Base-by-base conservation (phyloP, 2,329 filamentous ascomycete species). In the Orbilia javanica region DNA sequence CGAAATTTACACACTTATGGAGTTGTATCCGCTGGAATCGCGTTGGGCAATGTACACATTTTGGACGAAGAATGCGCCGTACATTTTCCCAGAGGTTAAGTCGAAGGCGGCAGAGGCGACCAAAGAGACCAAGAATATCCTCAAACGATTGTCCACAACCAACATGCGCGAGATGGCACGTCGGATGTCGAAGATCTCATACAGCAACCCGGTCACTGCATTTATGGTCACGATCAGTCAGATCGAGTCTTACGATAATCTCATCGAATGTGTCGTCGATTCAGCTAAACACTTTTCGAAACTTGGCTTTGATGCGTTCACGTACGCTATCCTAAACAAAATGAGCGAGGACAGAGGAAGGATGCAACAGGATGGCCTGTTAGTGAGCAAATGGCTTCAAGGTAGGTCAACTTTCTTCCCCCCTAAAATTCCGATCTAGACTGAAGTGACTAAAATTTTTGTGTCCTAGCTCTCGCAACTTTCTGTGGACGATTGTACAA, bases 261-360 rank as follows among this genome's bases (percentile, higher is more conserved):
- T 99, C 78, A 97, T 97, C 71, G 93, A 97, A 79, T 93, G 93
- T 4, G 93, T 99, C 79, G 94, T 98, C 13, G 94, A 97, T 83
- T 97, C 94, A 82, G 94, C 93, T 44, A 91, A 93, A 81, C 97
- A 97, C 83, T 97, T 98, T 81, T 97, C 95, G 0, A 90, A 93
- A 68, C 86, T 99, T 42, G 95, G 93, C 0, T 97, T 97, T 83
- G 96, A 99, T 84, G 93, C 97, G 34, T 87, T 99, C 52, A 92
- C 93, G 2, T 99, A 95, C 94, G 93, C 93, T 20, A 86, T 99
- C 52, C 89, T 99, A 84, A 96, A 90, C 82, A 82, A 81, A 75
- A 86, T 92, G 77, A 87, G 88, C 52, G 86, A 87, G 48, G 88
- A 87, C 42, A 86, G 89, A 80, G 87, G 87, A 53, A 86, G 89